These are phyloP conservation scores for Fusarium sp. DNA, from an alignment of 2,329 filamentous ascomycete species.

Conservation along the genomic window DNA sequence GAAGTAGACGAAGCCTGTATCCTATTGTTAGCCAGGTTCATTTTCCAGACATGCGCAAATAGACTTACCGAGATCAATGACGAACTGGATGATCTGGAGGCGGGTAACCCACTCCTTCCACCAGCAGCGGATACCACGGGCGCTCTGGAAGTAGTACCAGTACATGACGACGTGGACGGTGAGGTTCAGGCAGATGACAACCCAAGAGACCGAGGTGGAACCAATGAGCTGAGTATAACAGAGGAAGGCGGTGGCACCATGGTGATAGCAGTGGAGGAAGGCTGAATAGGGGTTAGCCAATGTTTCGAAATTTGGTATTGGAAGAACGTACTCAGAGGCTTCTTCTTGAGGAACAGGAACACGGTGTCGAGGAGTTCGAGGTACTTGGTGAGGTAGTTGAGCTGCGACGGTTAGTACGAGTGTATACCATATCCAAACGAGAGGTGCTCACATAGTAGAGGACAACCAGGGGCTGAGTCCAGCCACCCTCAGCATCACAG, in stretches of 20 bases:
- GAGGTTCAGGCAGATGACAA: conserved; percentile 91
- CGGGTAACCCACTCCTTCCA: conserved; percentile 99
- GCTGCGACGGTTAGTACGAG: conserved; percentile 59
- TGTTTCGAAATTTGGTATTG: neutral
- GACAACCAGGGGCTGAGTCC: conserved; percentile 92
- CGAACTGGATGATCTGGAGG: conserved; percentile 96
- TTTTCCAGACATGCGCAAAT: neutral
- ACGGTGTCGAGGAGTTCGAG: conserved; percentile 94
- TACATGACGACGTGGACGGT: conserved; percentile 98
- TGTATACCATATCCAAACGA: neutral
- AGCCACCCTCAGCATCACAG: conserved; percentile 82
- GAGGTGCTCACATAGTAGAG: conserved; percentile 86
- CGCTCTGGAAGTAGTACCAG: conserved; percentile 99
- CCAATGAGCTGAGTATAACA: conserved; percentile 98
- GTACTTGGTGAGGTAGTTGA: conserved; percentile 99
- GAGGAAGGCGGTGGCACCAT: conserved; percentile 94
- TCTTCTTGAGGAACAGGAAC: conserved; percentile 99
- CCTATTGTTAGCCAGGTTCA: conserved; percentile 29
- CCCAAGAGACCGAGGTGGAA: conserved; percentile 93
- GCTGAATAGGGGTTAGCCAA: conserved; percentile 59
- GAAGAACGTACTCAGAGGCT: conserved; percentile 75
- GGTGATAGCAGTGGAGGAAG: conserved; percentile 99
- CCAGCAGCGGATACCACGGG: conserved; percentile 94
- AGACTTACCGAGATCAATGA: conserved; percentile 89
- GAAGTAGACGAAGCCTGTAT: conserved; percentile 92